These are phyloP conservation scores for Lipomyces oligophaga DNA, from an alignment of 805 yeast species.

Conservation along the genomic window DNA sequence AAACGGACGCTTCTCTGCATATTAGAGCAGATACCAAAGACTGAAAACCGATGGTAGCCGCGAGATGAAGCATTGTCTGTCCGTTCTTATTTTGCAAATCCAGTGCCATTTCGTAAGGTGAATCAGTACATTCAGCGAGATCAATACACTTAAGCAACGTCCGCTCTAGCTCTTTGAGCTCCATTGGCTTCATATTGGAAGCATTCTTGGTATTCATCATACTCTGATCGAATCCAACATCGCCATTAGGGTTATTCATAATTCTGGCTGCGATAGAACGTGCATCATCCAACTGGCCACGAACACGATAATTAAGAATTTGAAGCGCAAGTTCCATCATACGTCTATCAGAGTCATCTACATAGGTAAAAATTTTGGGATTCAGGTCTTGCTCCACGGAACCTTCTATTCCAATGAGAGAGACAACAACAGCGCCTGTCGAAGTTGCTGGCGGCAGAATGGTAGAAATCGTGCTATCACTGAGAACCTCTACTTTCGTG, in stretches of 20 bases:
- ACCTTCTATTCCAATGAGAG: constrained; percentile 51
- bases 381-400: constrained; percentile 25
- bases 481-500: constrained; percentile 89
- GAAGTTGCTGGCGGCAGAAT: constrained; percentile 86
- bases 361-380: constrained; percentile 73
- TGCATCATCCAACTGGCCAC: constrained; percentile 92
- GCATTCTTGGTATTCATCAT: constrained; percentile 17
- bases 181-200: constrained; percentile 1
- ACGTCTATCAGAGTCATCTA: constrained; percentile 93
- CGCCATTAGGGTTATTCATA: constrained; percentile 55
- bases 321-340: constrained; percentile 92
- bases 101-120: constrained; percentile 56
- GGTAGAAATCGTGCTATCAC: constrained; percentile 87
- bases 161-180: constrained; percentile 39
- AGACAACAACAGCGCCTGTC: constrained; percentile 88
- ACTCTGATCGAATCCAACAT: constrained; percentile 37
- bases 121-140: constrained; percentile 56
- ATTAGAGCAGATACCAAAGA: constrained; percentile 61
- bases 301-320: constrained; percentile 95
- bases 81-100: constrained; percentile 78
- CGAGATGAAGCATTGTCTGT: constrained; percentile 83
- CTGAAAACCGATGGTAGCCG: constrained; percentile 69
- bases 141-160: constrained; percentile 53
- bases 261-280: constrained; percentile 87
- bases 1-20: constrained; percentile 53